Percentiles rank a stretch among this genome's conserved stretches.
These are phyloP conservation scores for Rhizoclosmatium globosum DNA, from an alignment of 192 early-diverging fungal species.

Conservation along the genomic window DNA sequence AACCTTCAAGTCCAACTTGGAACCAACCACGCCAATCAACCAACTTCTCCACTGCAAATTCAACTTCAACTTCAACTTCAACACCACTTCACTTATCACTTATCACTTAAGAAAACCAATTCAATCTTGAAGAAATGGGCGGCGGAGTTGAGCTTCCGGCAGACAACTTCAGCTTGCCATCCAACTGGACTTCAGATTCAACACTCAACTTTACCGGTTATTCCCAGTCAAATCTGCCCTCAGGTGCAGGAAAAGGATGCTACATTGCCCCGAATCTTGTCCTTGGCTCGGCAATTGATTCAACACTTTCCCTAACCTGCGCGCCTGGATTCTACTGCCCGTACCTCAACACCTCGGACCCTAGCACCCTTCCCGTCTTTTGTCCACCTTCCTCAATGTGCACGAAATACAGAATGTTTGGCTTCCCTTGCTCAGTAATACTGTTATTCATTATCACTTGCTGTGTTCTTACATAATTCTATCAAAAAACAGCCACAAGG, in stretches of 20 bases:
- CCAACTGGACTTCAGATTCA: background rate
- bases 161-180: background rate
- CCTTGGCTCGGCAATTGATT: conserved; percentile 4
- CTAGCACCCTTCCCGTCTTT: conserved; percentile 32
- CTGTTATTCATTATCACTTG: background rate
- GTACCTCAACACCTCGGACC: conserved; percentile 30
- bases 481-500: conserved; percentile 31
- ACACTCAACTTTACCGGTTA: conserved; percentile 6
- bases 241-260: conserved; percentile 17
- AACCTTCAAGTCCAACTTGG: too few species aligned
- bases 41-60: too few species aligned
- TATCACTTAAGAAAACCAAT: too few species aligned
- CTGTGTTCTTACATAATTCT: background rate
- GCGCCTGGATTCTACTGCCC: conserved; percentile 47
- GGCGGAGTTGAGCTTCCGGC: background rate
- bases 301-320: conserved; percentile 19
- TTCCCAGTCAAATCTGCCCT: background rate
- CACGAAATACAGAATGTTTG: conserved; percentile 18
- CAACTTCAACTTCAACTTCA: too few species aligned
- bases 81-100: too few species aligned
- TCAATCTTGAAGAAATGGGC: conserved; percentile 1
- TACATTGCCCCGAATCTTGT: conserved; percentile 15
- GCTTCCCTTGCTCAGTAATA: conserved; percentile 30
- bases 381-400: conserved; percentile 42
- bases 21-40: too few species aligned